phyloP scores from a whole-genome alignment of 805 yeast genomes.

The Yarrowia porcina region DNA sequence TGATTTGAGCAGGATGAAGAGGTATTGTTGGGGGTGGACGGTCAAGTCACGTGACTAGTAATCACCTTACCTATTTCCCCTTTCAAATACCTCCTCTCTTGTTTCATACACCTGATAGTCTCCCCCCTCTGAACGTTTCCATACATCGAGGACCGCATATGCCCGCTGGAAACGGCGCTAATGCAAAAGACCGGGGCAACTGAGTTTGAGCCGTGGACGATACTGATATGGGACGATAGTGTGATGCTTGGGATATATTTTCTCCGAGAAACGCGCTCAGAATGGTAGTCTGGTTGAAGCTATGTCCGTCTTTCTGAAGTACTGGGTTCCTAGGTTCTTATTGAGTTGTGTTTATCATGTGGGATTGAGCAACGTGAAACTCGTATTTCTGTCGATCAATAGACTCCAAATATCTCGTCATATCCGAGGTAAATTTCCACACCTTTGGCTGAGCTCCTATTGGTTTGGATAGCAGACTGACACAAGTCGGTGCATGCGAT shows the following conservation, averaged over 20 bases:
- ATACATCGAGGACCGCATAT: slow-evolving; percentile 24
- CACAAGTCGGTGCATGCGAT: no score
- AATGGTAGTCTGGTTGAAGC: no score
- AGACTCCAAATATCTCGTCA: background rate
- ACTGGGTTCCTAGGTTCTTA: no score
- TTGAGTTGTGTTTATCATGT: background rate
- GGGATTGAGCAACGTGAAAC: no score
- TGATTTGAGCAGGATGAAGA: no score
- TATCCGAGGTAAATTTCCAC: background rate
- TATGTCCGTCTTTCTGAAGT: no score
- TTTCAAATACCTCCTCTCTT: no score
- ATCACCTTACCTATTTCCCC: no score
- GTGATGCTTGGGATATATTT: background rate
- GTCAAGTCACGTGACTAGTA: no score
- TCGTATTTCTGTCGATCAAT: slow-evolving; percentile 15
- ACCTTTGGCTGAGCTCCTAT: background rate
- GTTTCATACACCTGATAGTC: no score
- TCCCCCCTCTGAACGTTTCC: background rate
- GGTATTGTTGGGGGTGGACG: no score
- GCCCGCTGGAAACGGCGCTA: slow-evolving; percentile 22
- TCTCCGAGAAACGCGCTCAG: background rate
- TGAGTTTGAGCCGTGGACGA: slow-evolving; percentile 13
- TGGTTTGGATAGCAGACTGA: background rate
- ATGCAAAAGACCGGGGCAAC: slow-evolving; percentile 4
- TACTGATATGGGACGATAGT: background rate